A percentile compares a stretch with the other conserved stretches of the same genome.
Evolutionary conservation across 2,329 filamentous ascomycete species (phyloP).

Genomic region (Scopulariopsis brevicaulis): DNA sequence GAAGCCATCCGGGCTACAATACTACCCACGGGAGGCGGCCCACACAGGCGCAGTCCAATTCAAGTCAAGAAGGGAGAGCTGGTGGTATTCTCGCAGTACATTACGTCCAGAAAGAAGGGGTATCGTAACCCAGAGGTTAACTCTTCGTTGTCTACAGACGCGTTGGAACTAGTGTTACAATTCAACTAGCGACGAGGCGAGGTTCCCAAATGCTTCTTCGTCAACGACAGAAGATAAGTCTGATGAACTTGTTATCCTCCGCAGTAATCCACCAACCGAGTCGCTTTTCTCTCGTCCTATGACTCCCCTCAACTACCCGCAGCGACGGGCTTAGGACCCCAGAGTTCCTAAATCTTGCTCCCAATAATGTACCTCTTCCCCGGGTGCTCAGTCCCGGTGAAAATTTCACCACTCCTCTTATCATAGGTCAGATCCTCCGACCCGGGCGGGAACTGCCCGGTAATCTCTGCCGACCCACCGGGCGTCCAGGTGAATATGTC

Average conservation of each 20-base stretch:
- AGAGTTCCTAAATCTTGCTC: not conserved
- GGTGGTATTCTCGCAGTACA: conserved; percentile 17
- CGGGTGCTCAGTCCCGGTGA: conserved; percentile 9
- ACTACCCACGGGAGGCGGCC: conserved; percentile 23
- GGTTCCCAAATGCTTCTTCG: too few relatives aligned
- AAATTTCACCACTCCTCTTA: conserved; percentile 10
- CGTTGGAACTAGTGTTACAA: too few relatives aligned
- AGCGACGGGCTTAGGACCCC: not conserved
- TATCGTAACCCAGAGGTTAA: too few relatives aligned
- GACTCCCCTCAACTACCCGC: too few relatives aligned
- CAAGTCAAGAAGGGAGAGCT: conserved; percentile 15
- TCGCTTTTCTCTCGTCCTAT: too few relatives aligned
- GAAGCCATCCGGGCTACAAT: conserved; percentile 16
- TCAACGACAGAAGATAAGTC: too few relatives aligned
- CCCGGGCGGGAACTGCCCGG: conserved; percentile 13
- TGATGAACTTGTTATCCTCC: too few relatives aligned
- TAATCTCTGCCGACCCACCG: conserved; percentile 12
- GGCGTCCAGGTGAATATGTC: conserved; percentile 20
- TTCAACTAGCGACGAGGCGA: too few relatives aligned
- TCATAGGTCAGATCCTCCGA: conserved; percentile 22
- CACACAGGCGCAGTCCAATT: conserved; percentile 17
- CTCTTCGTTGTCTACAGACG: too few relatives aligned
- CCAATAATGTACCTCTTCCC: conserved; percentile 2
- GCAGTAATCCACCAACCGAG: too few relatives aligned
- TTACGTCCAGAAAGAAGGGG: conserved; percentile 19